Percentiles rank a stretch among this genome's conserved stretches.
These are phyloP conservation scores for Lepidium africanum DNA, from an alignment of 345 rosid genomes.

Conservation along the genomic window DNA sequence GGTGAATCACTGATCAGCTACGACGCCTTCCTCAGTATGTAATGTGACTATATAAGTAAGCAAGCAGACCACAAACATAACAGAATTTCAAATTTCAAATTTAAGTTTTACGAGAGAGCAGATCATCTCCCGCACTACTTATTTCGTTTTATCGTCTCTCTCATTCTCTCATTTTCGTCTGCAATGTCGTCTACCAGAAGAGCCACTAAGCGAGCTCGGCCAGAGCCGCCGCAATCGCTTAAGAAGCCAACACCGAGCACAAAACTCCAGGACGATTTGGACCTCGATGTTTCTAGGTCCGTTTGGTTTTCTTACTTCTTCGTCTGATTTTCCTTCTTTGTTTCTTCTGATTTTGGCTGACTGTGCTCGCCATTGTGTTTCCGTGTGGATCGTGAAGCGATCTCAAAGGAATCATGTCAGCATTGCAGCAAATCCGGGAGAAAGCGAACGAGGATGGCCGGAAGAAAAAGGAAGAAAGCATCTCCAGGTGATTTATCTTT, in stretches of 20 bases:
- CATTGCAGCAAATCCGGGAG: constrained; percentile 68
- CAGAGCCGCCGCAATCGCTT: constrained; percentile 31
- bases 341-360: background rate
- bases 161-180: background rate
- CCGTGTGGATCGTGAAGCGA: constrained; percentile 46
- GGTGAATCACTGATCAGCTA: constrained; percentile 4
- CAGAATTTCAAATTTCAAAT: constrained; percentile 14
- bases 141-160: constrained; percentile 8
- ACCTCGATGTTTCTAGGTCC: constrained; percentile 49
- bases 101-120: background rate
- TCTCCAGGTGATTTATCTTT: constrained; percentile 48
- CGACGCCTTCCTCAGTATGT: background rate
- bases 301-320: background rate
- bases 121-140: background rate
- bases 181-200: constrained; percentile 27
- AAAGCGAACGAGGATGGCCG: constrained; percentile 69
- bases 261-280: constrained; percentile 42
- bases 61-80: constrained; percentile 3
- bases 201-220: constrained; percentile 17
- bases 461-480: constrained; percentile 81
- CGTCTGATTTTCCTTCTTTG: background rate
- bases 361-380: background rate
- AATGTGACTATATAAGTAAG: background rate
- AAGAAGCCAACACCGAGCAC: constrained; percentile 35
- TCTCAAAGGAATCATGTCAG: constrained; percentile 72